Conservation (phyloP, 2,329 filamentous ascomycete species). For the Verticillium longisporum region DNA sequence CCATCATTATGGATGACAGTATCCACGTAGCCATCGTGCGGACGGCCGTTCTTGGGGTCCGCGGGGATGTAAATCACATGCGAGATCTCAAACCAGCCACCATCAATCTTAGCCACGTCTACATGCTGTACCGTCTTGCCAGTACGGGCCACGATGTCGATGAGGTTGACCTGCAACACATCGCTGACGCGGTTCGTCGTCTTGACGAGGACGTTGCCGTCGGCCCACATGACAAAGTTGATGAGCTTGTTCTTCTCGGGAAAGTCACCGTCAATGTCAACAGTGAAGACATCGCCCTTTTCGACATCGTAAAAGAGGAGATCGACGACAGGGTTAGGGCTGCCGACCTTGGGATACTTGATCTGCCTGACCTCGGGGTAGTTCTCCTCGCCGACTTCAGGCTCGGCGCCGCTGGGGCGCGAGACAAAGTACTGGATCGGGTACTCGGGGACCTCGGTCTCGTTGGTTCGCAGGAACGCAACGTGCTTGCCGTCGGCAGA, state of each 20-base stretch:
- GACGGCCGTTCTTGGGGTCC: constrained; percentile 67
- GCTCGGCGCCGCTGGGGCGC: constrained; percentile 67
- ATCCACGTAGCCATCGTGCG: constrained; percentile 87
- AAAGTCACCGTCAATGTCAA: constrained; percentile 73
- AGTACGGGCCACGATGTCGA: constrained; percentile 67
- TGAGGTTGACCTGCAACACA: constrained; percentile 76
- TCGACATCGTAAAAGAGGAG: constrained; percentile 82
- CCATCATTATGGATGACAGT: constrained; percentile 79
- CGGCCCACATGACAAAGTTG: constrained; percentile 89
- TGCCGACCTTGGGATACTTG: constrained; percentile 95
- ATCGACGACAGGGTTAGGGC: constrained; percentile 85
- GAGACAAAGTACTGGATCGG: constrained; percentile 91
- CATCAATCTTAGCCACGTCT: constrained; percentile 79
- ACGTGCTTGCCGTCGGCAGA: constrained; percentile 73
- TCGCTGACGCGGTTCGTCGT: constrained; percentile 95
- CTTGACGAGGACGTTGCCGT: constrained; percentile 75
- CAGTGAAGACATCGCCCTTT: constrained; percentile 70
- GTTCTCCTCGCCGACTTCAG: constrained; percentile 66
- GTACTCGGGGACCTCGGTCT: constrained; percentile 84
- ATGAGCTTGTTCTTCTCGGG: constrained; percentile 78
- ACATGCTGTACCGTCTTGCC: constrained; percentile 74
- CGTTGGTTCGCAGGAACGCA: constrained; percentile 79
- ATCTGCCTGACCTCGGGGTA: constrained; percentile 89
- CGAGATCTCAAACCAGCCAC: constrained; percentile 94
- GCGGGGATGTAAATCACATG: constrained; percentile 84